phyloP scores from a whole-genome alignment of 257 asterid genomes.

The Lycium barbarum region DNA sequence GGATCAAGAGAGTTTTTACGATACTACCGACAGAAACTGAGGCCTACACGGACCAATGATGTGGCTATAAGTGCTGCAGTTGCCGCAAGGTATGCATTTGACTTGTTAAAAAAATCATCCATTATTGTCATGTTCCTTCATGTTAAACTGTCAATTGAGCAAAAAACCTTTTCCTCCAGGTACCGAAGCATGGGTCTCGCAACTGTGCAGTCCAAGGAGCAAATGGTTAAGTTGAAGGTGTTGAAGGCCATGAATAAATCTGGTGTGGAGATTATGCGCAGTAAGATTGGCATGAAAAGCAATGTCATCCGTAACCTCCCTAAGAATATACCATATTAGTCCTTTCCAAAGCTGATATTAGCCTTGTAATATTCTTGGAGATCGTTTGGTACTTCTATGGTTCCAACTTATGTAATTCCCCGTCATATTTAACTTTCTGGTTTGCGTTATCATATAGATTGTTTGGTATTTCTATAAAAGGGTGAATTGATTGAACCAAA shows the following conservation, averaged over 20 bases:
- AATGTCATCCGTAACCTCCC: constrained; percentile 94
- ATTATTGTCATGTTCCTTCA: not conserved
- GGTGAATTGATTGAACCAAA: not conserved
- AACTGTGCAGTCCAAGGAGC: constrained; percentile 82
- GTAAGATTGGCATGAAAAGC: constrained; percentile 90
- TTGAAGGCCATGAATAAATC: constrained; percentile 73
- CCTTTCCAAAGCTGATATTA: not conserved
- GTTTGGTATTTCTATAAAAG: not conserved
- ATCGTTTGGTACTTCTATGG: not conserved
- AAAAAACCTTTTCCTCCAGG: constrained; percentile 42
- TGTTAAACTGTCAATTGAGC: not conserved
- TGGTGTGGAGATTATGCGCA: constrained; percentile 82
- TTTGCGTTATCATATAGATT: not conserved
- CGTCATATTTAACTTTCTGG: not conserved
- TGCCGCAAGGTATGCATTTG: constrained; percentile 65
- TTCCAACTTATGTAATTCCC: not conserved
- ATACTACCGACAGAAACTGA: constrained; percentile 91
- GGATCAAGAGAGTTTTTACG: constrained; percentile 96
- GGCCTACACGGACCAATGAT: constrained; percentile 67
- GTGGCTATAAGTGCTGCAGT: constrained; percentile 57
- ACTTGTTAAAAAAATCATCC: not conserved
- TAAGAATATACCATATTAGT: constrained; percentile 69
- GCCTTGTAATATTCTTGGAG: not conserved
- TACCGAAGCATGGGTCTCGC: constrained; percentile 88
- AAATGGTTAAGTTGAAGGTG: constrained; percentile 74